Evolutionary conservation across 768 basidiomycete species (phyloP).

Genomic region (Nevesoporus exiguus): DNA sequence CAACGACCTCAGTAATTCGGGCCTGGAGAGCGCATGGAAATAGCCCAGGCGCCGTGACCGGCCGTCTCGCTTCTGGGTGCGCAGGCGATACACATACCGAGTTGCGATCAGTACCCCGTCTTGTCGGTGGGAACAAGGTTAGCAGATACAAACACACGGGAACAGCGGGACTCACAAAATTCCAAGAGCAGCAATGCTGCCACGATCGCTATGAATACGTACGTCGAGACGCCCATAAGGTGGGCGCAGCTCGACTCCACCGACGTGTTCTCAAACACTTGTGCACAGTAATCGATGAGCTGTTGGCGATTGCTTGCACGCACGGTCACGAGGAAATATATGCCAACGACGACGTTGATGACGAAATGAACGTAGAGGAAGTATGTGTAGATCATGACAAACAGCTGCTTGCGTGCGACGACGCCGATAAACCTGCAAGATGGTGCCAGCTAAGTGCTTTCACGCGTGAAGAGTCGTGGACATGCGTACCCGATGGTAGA

Average conservation of each 20-base stretch:
- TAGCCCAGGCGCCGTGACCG: slow-evolving; percentile 34
- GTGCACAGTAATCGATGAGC: slow-evolving; percentile 43
- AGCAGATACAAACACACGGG: neutral
- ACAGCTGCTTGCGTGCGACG: slow-evolving; percentile 57
- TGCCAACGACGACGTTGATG: slow-evolving; percentile 50
- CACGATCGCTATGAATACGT: slow-evolving; percentile 46
- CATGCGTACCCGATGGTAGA: slow-evolving; percentile 52
- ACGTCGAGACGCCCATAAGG: slow-evolving; percentile 41
- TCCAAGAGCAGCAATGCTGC: slow-evolving; percentile 47
- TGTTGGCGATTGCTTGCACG: slow-evolving; percentile 44
- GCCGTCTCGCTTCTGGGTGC: slow-evolving; percentile 45
- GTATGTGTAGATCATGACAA: slow-evolving; percentile 54
- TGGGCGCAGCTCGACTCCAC: slow-evolving; percentile 43
- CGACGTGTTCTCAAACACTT: slow-evolving; percentile 39
- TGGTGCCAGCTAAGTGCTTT: neutral
- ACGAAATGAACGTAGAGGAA: slow-evolving; percentile 56
- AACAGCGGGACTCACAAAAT: slow-evolving; percentile 44
- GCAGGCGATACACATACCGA: slow-evolving; percentile 51
- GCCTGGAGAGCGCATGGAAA: slow-evolving; percentile 28
- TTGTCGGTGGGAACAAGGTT: slow-evolving; percentile 21
- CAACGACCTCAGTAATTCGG: neutral
- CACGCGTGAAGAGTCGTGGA: neutral
- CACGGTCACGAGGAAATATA: slow-evolving; percentile 50
- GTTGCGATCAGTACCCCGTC: slow-evolving; percentile 53
- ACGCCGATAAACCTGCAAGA: slow-evolving; percentile 55